Evolutionary conservation across 495 filamentous ascomycete species (phyloP).

Genomic region (Elasticomyces elasticus): DNA sequence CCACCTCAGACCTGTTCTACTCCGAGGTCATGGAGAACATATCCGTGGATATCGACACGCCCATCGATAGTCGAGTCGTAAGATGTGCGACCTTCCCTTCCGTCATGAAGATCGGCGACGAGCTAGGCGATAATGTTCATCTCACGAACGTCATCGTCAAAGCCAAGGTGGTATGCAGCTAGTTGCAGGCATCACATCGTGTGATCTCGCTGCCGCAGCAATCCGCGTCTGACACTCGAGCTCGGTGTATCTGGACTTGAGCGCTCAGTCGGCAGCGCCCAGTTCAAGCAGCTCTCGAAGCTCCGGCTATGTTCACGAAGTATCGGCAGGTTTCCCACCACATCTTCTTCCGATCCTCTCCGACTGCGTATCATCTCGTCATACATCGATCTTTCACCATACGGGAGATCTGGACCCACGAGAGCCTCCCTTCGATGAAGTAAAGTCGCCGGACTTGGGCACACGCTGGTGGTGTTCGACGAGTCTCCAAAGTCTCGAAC

Average conservation of each 20-base stretch:
- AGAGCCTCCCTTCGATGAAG: slow-evolving; percentile 11
- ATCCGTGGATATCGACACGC: slow-evolving; percentile 16
- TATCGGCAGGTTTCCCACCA: not conserved
- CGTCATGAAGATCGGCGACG: slow-evolving; percentile 28
- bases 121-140: slow-evolving; percentile 23
- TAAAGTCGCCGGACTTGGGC: not conserved
- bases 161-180: slow-evolving; percentile 24
- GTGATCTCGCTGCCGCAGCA: slow-evolving; percentile 7
- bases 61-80: slow-evolving; percentile 9
- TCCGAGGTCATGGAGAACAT: slow-evolving; percentile 22
- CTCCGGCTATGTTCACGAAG: not conserved
- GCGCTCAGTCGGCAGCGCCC: not conserved
- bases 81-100: slow-evolving; percentile 27
- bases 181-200: slow-evolving; percentile 6
- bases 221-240: not conserved
- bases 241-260: not conserved
- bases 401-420: slow-evolving; percentile 4
- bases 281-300: slow-evolving; percentile 9
- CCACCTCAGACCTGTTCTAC: slow-evolving; percentile 9
- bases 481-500: slow-evolving; percentile 14
- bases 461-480: not conserved
- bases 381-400: slow-evolving; percentile 3
- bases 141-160: slow-evolving; percentile 26
- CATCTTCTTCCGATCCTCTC: slow-evolving; percentile 1
- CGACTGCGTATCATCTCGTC: slow-evolving; percentile 9